These are phyloP conservation scores for Torulaspora pretoriensis DNA, from an alignment of 1,139 yeast genomes.

Conservation along the genomic window DNA sequence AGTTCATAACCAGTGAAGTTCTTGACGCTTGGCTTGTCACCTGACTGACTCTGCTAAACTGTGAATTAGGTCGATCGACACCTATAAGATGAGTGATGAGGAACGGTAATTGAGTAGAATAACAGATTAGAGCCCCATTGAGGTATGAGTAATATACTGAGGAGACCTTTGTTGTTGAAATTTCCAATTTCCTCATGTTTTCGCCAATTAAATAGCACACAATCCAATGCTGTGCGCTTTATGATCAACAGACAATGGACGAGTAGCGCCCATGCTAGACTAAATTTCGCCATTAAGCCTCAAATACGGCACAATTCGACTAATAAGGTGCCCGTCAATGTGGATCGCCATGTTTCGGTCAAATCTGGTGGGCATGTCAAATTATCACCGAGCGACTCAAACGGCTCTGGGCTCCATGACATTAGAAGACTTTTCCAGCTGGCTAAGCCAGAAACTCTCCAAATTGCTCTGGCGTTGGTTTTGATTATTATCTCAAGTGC, in stretches of 20 bases:
- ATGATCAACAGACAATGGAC: conserved; percentile 4
- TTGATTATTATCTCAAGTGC: conserved; percentile 59
- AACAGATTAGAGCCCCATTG: not conserved
- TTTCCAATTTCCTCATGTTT: conserved; percentile 3
- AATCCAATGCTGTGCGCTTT: not conserved
- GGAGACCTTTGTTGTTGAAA: conserved; percentile 1
- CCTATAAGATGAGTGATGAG: not conserved
- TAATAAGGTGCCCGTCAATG: not conserved
- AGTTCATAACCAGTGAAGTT: not conserved
- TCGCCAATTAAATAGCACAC: not conserved
- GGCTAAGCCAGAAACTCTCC: conserved; percentile 49
- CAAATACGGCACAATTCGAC: conserved; percentile 6
- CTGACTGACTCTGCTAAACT: conserved; percentile 1
- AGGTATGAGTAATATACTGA: conserved; percentile 1
- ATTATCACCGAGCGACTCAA: conserved; percentile 34
- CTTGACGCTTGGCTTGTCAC: not conserved
- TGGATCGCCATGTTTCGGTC: conserved; percentile 1
- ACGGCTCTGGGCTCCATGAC: conserved; percentile 36
- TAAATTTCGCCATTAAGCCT: not conserved
- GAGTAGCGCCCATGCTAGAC: not conserved
- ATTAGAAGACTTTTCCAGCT: conserved; percentile 49
- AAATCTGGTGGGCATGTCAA: conserved; percentile 12
- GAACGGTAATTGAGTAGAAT: not conserved
- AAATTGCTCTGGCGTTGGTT: conserved; percentile 55
- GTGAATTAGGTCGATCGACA: not conserved